Percentiles rank a stretch among this genome's conserved stretches.
Conservation (phyloP, 2,329 filamentous ascomycete species). For the Penicillium brevicompactum region DNA sequence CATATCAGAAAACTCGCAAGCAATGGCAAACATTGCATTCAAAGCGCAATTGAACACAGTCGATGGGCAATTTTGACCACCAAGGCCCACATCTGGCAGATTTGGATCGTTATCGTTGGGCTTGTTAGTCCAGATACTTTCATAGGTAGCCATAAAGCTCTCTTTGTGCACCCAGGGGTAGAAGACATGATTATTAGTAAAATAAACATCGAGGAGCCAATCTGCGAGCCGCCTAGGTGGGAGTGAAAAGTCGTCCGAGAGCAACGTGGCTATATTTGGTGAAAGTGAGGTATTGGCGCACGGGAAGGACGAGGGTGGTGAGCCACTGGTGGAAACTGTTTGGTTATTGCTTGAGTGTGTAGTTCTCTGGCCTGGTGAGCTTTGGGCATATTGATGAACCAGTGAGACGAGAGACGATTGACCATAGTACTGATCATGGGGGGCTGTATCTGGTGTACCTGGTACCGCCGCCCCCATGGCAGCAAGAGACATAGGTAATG, state of each 20-base stretch:
- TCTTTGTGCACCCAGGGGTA: slow-evolving; percentile 10
- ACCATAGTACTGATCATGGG: background rate
- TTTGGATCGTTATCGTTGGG: no score
- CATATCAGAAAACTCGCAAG: slow-evolving; percentile 3
- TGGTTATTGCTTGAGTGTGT: background rate
- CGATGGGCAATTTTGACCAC: background rate
- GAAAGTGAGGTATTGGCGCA: background rate
- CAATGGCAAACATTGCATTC: slow-evolving; percentile 9
- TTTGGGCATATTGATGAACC: background rate
- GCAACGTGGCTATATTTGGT: background rate
- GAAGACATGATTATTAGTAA: background rate
- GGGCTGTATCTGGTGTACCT: background rate
- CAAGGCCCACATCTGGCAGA: slow-evolving; percentile 7
- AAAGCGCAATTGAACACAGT: slow-evolving; percentile 5
- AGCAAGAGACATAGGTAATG: background rate
- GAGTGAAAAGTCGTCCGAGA: slow-evolving; percentile 5
- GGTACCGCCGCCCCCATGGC: background rate
- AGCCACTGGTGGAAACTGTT: background rate
- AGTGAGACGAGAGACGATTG: background rate
- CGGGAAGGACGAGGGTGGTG: background rate
- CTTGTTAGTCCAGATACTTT: background rate
- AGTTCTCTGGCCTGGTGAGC: background rate
- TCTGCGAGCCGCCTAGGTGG: slow-evolving; percentile 3
- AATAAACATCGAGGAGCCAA: slow-evolving; percentile 4
- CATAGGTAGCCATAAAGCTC: slow-evolving; percentile 1